A percentile compares a stretch with the other conserved stretches of the same genome.
phyloP scores from a whole-genome alignment of 2,329 filamentous ascomycete genomes.

The Elsinoe fawcettii region DNA sequence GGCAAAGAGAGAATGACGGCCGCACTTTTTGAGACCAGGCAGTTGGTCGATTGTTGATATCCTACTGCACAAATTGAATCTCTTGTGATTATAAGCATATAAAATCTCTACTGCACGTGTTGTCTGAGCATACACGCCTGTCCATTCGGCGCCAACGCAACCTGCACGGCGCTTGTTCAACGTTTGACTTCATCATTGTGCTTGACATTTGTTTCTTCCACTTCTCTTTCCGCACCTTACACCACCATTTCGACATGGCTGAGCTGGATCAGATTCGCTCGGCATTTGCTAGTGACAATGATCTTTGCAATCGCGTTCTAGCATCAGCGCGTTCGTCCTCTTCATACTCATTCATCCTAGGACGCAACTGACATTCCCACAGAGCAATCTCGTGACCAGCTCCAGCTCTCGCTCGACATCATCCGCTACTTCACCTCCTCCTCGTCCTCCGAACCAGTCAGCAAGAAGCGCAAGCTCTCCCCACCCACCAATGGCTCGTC shows the following conservation, averaged over 20 bases:
- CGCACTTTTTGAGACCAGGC: background rate
- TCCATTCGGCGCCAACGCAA: background rate
- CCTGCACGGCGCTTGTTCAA: background rate
- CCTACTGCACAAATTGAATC: constrained; percentile 5
- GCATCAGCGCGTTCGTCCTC: constrained; percentile 17
- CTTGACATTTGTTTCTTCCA: background rate
- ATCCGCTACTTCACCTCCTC: constrained; percentile 35
- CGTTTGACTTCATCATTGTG: background rate
- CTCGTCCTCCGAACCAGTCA: constrained; percentile 26
- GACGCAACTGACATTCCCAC: background rate
- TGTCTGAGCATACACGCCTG: background rate
- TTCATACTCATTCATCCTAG: background rate
- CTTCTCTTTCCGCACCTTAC: background rate
- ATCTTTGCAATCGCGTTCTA: constrained; percentile 18
- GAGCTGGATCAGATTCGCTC: constrained; percentile 10
- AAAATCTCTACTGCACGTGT: background rate
- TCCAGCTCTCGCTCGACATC: constrained; percentile 42
- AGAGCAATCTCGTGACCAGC: constrained; percentile 20
- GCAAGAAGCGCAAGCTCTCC: constrained; percentile 45
- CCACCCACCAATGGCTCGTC: constrained; percentile 26
- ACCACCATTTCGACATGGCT: background rate
- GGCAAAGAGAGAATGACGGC: background rate
- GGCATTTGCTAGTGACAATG: constrained; percentile 17
- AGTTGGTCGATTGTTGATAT: constrained; percentile 9
- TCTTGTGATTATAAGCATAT: background rate